Evolutionary conservation across 2,329 filamentous ascomycete species (phyloP), one percentile per base, ranked within the genome.

Genomic region (Epichloe gansuensis): DNA sequence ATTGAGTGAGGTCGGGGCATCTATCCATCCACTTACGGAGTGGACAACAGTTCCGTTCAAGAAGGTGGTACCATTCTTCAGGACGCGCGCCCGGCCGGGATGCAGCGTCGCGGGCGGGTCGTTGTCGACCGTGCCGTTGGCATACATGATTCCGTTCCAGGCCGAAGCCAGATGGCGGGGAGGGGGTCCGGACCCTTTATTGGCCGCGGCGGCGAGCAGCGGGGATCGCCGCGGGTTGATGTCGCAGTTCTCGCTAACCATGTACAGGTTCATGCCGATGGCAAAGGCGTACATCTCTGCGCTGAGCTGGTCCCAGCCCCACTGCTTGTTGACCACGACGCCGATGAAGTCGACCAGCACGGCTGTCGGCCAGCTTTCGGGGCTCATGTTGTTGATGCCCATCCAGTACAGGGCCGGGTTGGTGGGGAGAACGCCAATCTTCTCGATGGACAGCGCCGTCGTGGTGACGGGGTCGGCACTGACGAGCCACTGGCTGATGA

Each of bases 361-460:
- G n/a, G 66, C 64, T 25, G 61, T 66, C 2, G 64, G 64, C 57
- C 61, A 67, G 35, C 39, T 42, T 36, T 59, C 51, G 3, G 63
- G 63, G 23, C 51, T 57, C 57, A 64, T 65, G 47, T 55, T 55
- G 49, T 61, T 61, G 21, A 61, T 47, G 12, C 64, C 63, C 51
- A 61, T 60, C 60, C 60, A 65, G 57, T 68, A 68, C n/a, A 68
- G 54, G 4, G 65, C 54, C 4, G 65, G 66, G 51, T 68, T 67
- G 15, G 63, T 64, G 11, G 61, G 59, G 21, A 64, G 52, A 4
- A 66, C 57, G n/a, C 62, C 66, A 36, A 66, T 60, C 25, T 53
- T 53, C 52, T 68, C 58, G 40, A 63, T 56, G 13, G 54, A 58
- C 17, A 63, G 54, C 0, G 58, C 51, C 4, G 64, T 64, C 27